phyloP scores from a whole-genome alignment of 148 eudicot genomes.

The Bassia scoparia region DNA sequence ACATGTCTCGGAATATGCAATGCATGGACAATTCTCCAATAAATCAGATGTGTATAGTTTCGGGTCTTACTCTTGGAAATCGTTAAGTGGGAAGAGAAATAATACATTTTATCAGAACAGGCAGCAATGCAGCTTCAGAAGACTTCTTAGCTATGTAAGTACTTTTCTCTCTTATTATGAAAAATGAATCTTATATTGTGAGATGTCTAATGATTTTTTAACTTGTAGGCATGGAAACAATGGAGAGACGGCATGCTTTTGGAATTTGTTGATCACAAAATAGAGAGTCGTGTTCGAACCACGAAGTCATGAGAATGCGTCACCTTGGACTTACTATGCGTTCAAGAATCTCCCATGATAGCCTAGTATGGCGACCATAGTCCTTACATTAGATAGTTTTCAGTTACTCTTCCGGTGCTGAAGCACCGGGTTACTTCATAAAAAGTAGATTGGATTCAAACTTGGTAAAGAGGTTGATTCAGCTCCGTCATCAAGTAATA shows the following conservation, averaged over 20 bases:
- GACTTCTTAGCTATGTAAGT: constrained; percentile 38
- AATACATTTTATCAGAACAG: constrained; percentile 3
- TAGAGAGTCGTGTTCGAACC: constrained; percentile 25
- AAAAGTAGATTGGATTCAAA: background rate
- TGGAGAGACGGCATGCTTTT: constrained; percentile 33
- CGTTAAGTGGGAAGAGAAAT: constrained; percentile 32
- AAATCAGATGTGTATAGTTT: too few species aligned
- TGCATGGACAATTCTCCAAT: too few species aligned
- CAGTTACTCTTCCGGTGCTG: constrained; percentile 24
- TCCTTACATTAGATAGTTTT: constrained; percentile 24
- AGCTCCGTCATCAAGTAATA: constrained; percentile 1
- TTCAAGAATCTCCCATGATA: constrained; percentile 29
- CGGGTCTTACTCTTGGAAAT: too few species aligned
- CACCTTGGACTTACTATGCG: constrained; percentile 47
- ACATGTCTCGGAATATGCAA: too few species aligned
- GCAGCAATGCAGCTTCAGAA: constrained; percentile 9
- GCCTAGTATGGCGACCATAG: constrained; percentile 38
- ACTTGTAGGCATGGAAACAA: constrained; percentile 31
- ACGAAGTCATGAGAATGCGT: constrained; percentile 36
- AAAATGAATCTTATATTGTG: too few species aligned
- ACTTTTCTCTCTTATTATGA: too few species aligned
- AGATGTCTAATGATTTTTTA: too few species aligned
- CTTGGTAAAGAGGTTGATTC: constrained; percentile 6
- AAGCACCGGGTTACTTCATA: constrained; percentile 22
- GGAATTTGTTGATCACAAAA: constrained; percentile 24